Evolutionary conservation across 106 monocot genomes (phyloP), one percentile per base, ranked within the genome.

Genomic region (Acorus calamus): DNA sequence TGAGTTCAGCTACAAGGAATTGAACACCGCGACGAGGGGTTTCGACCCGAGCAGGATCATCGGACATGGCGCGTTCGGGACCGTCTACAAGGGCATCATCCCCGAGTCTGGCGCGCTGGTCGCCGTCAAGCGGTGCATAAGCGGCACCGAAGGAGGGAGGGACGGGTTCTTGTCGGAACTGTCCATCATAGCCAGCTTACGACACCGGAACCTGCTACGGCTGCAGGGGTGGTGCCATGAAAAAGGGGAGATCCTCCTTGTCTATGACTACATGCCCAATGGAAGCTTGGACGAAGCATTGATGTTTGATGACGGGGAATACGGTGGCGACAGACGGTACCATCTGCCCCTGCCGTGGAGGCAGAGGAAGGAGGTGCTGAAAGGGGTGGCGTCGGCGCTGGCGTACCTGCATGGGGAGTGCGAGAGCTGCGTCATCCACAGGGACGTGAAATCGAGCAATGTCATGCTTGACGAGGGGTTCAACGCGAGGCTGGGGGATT

Each of bases 371-470:
- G 75, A 72, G 65, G 88, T 96, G 11, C 87, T 96, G 13, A 7
- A 69, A 42, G 96, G 96, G 11, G 91, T 96, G 2, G 96, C 96
- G 2, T 91, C 91, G 4, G 91, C 96, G n/a, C 71, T 96, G 50
- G 96, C 96, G 1, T 96, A 96, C 71, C 87, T 96, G 71, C 96
- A 96, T 77, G 75, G 82, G 4, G 96, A 96, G 54, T 96, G 96
- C 67, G 96, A 96, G 66, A 77, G 80, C n/a, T 87, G 81, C 65
- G 91, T 96, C 11, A 96, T 96, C 58, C 96, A 96, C 78, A 69
- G 96, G 7, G 96, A 96, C 53, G 87, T 96, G 60, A 96, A 96
- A 65, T 96, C 96, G n/a, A 96, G 96, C 75, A 96, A 96, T 68
- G 78, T 96, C 13, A 87, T 96, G 96, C 84, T 96, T 47, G 96